A percentile compares a stretch with the other conserved stretches of the same genome.
phyloP scores from a whole-genome alignment of 495 filamentous ascomycete species.

The Talaromyces nanjingensis region DNA sequence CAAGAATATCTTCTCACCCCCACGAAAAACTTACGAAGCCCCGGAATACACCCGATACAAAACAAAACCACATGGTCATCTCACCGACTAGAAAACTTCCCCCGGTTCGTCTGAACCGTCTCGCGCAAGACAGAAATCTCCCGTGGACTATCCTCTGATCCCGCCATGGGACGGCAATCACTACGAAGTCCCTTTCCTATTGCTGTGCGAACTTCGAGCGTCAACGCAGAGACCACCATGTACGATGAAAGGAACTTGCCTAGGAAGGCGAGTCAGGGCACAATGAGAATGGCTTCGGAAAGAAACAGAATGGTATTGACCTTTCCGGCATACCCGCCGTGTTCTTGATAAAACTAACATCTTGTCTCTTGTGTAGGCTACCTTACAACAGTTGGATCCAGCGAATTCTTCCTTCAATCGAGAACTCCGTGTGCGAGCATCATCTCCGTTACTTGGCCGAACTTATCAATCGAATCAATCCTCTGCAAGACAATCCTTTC shows the following conservation, averaged over 20 bases:
- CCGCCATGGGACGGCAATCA: constrained; percentile 9
- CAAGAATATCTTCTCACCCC: neutral
- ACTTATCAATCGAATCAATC: constrained; percentile 25
- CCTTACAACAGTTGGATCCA: neutral
- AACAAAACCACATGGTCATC: neutral
- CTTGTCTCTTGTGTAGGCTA: neutral
- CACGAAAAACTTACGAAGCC: neutral
- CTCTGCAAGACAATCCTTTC: constrained; percentile 17
- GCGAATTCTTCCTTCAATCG: constrained; percentile 18
- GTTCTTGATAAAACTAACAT: neutral
- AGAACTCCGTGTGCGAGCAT: constrained; percentile 35
- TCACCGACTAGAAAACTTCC: neutral
- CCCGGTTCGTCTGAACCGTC: neutral
- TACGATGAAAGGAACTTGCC: neutral
- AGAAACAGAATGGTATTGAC: neutral
- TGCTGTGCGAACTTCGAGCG: constrained; percentile 6
- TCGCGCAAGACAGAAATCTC: neutral
- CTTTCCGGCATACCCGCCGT: neutral
- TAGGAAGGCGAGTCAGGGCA: constrained; percentile 1
- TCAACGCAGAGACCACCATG: constrained; percentile 8
- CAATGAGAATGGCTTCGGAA: neutral
- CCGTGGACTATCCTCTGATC: neutral
- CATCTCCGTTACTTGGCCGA: constrained; percentile 36
- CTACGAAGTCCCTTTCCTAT: constrained; percentile 1
- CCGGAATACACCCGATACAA: neutral